A percentile compares a stretch with the other conserved stretches of the same genome.
phyloP scores from a whole-genome alignment of 352 stramenopile species.

The Blastocystis hominis region DNA sequence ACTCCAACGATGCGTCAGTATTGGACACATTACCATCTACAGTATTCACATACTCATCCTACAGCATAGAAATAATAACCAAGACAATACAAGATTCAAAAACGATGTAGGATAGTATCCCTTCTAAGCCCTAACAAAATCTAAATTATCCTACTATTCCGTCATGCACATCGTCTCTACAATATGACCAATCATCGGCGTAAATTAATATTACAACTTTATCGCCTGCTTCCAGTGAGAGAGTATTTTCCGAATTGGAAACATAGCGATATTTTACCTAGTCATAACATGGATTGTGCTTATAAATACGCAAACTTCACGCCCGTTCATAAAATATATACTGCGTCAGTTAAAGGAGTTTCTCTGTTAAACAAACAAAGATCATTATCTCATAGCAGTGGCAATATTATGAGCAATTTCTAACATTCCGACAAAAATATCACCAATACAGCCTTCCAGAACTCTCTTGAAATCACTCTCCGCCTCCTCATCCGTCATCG shows the following conservation, averaged over 20 bases:
- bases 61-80: too few relatives aligned
- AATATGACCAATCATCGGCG: conserved; percentile 18
- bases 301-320: neutral
- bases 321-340: neutral
- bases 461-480: conserved; percentile 77
- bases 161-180: neutral
- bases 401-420: conserved; percentile 74
- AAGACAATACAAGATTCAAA: neutral
- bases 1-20: too few relatives aligned
- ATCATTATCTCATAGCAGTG: conserved; percentile 27
- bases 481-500: conserved; percentile 76
- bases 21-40: too few relatives aligned
- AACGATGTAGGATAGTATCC: conserved; percentile 45
- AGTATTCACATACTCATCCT: too few relatives aligned
- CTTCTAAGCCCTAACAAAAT: neutral
- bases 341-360: neutral
- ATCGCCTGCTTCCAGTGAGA: neutral
- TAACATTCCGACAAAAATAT: conserved; percentile 74
- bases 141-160: neutral
- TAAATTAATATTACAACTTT: neutral
- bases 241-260: neutral
- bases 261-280: conserved; percentile 32
- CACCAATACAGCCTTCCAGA: conserved; percentile 76
- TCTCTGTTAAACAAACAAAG: neutral
- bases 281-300: neutral